phyloP scores from a whole-genome alignment of 495 filamentous ascomycete species.

The Tuber umbilicatum region DNA sequence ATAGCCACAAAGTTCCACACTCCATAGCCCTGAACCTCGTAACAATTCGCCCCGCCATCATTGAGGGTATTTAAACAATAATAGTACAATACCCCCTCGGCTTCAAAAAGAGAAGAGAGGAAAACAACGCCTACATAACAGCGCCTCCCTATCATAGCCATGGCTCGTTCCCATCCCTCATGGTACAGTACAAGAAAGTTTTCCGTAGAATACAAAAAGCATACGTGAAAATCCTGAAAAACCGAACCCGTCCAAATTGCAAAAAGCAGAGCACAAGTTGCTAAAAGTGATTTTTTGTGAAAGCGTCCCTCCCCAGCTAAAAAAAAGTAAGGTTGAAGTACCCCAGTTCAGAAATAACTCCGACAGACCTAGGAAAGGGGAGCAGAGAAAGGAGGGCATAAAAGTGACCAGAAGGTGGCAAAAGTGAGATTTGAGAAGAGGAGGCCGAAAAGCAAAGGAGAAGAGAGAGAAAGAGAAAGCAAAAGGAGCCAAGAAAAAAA shows the following conservation, averaged over 20 bases:
- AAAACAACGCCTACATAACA: slow-evolving; percentile 4
- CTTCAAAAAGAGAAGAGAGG: background rate
- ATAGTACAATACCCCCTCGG: background rate
- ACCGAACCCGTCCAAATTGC: background rate
- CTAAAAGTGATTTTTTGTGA: background rate
- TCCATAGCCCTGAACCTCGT: background rate
- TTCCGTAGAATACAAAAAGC: slow-evolving; percentile 1
- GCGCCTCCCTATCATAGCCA: background rate
- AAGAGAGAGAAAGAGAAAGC: slow-evolving; percentile 3
- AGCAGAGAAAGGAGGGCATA: background rate
- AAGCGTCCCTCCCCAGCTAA: background rate
- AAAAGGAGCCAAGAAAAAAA: background rate
- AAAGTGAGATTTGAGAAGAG: slow-evolving; percentile 10
- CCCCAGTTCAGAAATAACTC: background rate
- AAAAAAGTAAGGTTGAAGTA: background rate
- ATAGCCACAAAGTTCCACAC: background rate
- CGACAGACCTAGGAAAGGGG: background rate
- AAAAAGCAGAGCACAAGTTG: background rate
- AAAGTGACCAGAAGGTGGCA: slow-evolving; percentile 15
- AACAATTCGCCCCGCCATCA: background rate
- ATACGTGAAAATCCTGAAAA: background rate
- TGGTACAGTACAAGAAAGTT: slow-evolving; percentile 4
- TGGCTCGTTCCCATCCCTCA: background rate
- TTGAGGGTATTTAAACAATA: background rate
- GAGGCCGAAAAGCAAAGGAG: slow-evolving; percentile 8